A percentile compares a stretch with the other conserved stretches of the same genome.
phyloP scores from a whole-genome alignment of 169 alveolate genomes.

The Eimeria sp. region DNA sequence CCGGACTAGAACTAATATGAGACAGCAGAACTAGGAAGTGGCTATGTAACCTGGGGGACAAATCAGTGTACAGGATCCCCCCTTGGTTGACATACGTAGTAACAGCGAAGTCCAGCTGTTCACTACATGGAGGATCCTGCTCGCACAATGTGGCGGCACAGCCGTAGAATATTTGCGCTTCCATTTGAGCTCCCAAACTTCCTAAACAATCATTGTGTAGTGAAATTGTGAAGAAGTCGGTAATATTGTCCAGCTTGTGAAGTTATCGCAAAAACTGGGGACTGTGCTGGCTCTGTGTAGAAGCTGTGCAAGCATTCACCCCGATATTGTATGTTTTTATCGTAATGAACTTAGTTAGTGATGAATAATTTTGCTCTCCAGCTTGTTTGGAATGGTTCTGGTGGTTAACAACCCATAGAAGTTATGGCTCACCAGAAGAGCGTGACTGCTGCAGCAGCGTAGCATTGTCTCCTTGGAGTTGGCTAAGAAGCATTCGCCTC shows the following conservation, averaged over 20 bases:
- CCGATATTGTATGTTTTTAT: background rate
- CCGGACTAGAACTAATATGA: no score
- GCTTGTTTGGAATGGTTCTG: background rate
- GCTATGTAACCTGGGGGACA: no score
- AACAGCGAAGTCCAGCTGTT: no score
- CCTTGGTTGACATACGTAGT: no score
- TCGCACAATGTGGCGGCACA: background rate
- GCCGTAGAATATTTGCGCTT: background rate
- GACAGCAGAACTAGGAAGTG: no score
- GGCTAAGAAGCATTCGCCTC: background rate
- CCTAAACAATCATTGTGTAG: background rate
- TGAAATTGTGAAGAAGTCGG: no score
- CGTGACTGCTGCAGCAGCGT: background rate
- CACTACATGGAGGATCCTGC: background rate
- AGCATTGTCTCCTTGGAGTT: background rate
- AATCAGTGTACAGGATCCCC: no score
- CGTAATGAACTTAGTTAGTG: background rate
- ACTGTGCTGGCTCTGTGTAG: background rate
- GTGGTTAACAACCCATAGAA: background rate
- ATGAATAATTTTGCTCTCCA: background rate
- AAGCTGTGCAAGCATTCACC: background rate
- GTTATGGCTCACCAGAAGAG: background rate
- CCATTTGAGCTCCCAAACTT: background rate
- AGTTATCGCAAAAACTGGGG: background rate
- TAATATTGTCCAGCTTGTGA: background rate